Percentiles rank a stretch among this genome's conserved stretches.
Evolutionary conservation across 148 eudicot species (phyloP).

Genomic region (Cornus controversa): DNA sequence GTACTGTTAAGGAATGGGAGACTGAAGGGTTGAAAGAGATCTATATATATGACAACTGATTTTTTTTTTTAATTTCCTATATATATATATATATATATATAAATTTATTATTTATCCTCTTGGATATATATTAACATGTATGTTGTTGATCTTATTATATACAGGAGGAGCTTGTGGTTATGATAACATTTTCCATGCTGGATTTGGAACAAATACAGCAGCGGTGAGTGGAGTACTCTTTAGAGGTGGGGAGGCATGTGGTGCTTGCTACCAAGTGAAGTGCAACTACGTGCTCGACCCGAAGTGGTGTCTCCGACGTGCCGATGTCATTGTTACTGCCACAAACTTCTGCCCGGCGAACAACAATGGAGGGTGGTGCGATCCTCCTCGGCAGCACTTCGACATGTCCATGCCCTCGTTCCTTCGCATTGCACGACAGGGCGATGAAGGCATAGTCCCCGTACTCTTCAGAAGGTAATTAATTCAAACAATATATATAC

Average conservation of each 20-base stretch:
- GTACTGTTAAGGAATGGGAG: too few relatives aligned
- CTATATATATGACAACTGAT: too few relatives aligned
- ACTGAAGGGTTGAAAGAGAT: neutral
- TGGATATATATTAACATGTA: too few relatives aligned
- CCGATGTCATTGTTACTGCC: constrained; percentile 50
- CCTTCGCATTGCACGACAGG: constrained; percentile 53
- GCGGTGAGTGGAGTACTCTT: constrained; percentile 64
- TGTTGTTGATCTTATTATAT: neutral
- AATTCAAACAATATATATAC: too few relatives aligned
- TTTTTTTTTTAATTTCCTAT: too few relatives aligned
- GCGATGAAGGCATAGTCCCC: constrained; percentile 72
- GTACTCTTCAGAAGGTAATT: constrained; percentile 56
- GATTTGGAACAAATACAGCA: constrained; percentile 66
- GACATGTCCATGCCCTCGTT: constrained; percentile 78
- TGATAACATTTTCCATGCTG: constrained; percentile 63
- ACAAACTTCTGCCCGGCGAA: constrained; percentile 86
- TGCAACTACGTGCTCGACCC: constrained; percentile 54
- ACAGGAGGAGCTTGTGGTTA: constrained; percentile 87
- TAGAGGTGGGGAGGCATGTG: constrained; percentile 62
- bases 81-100: too few relatives aligned
- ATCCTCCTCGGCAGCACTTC: constrained; percentile 66
- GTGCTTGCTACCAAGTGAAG: constrained; percentile 68
- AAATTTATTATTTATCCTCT: too few relatives aligned
- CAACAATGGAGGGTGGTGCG: constrained; percentile 80
- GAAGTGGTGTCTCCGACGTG: constrained; percentile 55